Evolutionary conservation across 805 yeast species (phyloP).

Genomic region (Sugiyamaella chiloensis): DNA sequence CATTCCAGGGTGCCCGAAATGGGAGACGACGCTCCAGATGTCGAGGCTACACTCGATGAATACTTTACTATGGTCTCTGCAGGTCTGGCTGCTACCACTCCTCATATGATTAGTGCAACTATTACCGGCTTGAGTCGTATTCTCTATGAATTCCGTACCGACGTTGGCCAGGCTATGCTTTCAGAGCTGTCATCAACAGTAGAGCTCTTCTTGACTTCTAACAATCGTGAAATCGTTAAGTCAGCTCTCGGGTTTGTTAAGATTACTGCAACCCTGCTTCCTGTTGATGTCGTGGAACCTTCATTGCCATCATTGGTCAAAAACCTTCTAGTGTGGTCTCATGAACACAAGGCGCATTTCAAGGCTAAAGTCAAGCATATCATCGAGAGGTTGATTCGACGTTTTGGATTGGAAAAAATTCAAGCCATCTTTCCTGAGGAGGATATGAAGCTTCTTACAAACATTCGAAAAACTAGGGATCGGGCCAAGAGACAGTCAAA

Average conservation of each 20-base stretch:
- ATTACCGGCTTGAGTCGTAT: conserved; percentile 86
- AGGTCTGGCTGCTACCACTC: conserved; percentile 90
- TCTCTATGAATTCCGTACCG: conserved; percentile 76
- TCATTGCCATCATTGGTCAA: conserved; percentile 72
- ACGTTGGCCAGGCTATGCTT: conserved; percentile 56
- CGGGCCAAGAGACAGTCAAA: conserved; percentile 75
- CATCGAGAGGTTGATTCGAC: conserved; percentile 83
- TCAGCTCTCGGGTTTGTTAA: conserved; percentile 93
- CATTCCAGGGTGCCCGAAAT: conserved; percentile 66
- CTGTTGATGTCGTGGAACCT: conserved; percentile 68
- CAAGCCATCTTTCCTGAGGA: conserved; percentile 86
- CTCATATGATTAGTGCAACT: conserved; percentile 96
- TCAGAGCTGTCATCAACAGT: conserved; percentile 80
- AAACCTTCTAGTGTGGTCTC: conserved; percentile 86
- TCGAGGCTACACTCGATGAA: conserved; percentile 70
- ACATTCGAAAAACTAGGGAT: conserved; percentile 81
- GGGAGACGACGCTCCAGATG: conserved; percentile 51
- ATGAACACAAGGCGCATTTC: conserved; percentile 94
- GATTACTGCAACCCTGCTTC: conserved; percentile 79
- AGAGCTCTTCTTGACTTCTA: conserved; percentile 84
- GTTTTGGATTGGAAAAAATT: conserved; percentile 84
- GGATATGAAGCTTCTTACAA: conserved; percentile 75
- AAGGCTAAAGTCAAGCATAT: conserved; percentile 90
- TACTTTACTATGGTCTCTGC: conserved; percentile 92
- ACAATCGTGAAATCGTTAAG: conserved; percentile 89